A percentile compares a stretch with the other conserved stretches of the same genome.
These are phyloP conservation scores for Bipolaris zeicola DNA, from an alignment of 2,329 filamentous ascomycete genomes.

Conservation along the genomic window DNA sequence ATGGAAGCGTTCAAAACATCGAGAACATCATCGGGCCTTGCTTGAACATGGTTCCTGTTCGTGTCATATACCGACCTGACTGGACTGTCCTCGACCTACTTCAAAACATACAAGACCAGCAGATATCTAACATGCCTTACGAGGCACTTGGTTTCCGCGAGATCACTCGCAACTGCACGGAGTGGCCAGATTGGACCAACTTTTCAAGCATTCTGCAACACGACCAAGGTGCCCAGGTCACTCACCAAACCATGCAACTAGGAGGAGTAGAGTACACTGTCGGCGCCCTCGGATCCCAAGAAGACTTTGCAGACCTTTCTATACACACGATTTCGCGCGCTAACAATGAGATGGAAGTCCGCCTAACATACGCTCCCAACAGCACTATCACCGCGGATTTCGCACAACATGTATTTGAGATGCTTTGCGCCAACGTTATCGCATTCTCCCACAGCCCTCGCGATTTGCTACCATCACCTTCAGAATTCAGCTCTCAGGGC, in stretches of 20 bases:
- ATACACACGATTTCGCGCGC: constrained; percentile 34
- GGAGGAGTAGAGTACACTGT: constrained; percentile 38
- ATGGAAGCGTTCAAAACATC: constrained; percentile 44
- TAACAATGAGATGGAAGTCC: constrained; percentile 35
- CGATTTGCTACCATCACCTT: constrained; percentile 33
- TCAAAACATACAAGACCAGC: constrained; percentile 51
- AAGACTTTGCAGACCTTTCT: constrained; percentile 44
- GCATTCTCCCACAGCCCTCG: constrained; percentile 38
- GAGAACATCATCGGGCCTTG: constrained; percentile 51
- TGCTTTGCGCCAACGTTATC: constrained; percentile 36
- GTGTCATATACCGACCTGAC: constrained; percentile 42
- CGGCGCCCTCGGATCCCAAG: constrained; percentile 36
- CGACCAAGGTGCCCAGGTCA: constrained; percentile 38
- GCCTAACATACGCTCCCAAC: constrained; percentile 41
- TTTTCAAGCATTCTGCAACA: constrained; percentile 45
- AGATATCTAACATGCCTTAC: constrained; percentile 49
- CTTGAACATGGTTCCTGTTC: constrained; percentile 52
- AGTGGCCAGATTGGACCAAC: constrained; percentile 47
- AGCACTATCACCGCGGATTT: constrained; percentile 59
- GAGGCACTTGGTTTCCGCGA: constrained; percentile 44
- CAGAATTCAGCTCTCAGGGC: constrained; percentile 33
- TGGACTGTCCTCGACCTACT: constrained; percentile 50
- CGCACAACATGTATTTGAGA: constrained; percentile 54
- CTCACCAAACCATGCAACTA: constrained; percentile 58
- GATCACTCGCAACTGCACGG: constrained; percentile 43